These are phyloP conservation scores for Lactarius akahatsu DNA, from an alignment of 768 basidiomycete species.

Conservation along the genomic window DNA sequence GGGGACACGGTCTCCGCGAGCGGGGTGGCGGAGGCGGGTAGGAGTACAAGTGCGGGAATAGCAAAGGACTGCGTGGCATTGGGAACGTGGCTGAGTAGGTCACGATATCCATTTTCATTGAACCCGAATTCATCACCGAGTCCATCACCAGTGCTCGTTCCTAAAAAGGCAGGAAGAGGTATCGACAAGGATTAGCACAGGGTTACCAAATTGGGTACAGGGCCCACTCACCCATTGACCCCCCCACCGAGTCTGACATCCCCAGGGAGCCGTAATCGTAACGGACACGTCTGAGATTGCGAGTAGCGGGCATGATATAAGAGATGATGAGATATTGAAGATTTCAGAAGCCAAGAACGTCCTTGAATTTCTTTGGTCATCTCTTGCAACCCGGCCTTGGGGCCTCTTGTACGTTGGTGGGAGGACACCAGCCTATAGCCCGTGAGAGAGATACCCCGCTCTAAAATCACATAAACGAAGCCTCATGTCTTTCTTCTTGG, in stretches of 20 bases:
- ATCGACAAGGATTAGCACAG: conserved; percentile 16
- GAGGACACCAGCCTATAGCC: not conserved
- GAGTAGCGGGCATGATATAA: conserved; percentile 16
- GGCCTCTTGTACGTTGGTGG: conserved; percentile 6
- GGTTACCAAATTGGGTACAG: conserved; percentile 2
- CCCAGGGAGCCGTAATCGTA: not conserved
- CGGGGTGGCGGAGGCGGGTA: not conserved
- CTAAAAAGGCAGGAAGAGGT: conserved; percentile 7
- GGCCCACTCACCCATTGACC: not conserved
- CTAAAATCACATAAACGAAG: not conserved
- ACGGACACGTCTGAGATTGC: conserved; percentile 5
- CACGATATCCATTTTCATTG: conserved; percentile 12
- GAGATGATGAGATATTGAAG: conserved; percentile 5
- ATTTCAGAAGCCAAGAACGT: not conserved
- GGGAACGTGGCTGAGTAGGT: conserved; percentile 20
- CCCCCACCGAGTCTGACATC: not conserved
- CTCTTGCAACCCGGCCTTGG: not conserved
- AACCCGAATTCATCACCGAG: not conserved
- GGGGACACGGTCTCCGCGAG: not conserved
- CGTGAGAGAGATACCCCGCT: conserved; percentile 8
- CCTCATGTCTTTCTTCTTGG: conserved; percentile 3
- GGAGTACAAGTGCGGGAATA: not conserved
- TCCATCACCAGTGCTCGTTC: conserved; percentile 9
- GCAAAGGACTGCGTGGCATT: conserved; percentile 15
- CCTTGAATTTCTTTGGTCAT: conserved; percentile 4